Evolutionary conservation across 805 yeast species (phyloP).

Genomic region (Kodamaea laetipori): DNA sequence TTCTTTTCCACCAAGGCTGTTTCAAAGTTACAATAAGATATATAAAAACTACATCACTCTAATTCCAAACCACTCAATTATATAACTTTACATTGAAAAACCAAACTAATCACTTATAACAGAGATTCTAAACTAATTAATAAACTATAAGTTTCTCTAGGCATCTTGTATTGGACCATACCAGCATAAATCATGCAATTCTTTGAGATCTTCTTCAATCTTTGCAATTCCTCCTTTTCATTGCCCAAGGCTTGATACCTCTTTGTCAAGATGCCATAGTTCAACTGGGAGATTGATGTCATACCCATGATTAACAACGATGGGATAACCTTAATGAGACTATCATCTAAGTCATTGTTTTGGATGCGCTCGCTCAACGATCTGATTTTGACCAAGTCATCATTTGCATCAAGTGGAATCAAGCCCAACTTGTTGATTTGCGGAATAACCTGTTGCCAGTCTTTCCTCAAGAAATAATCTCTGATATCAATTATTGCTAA

Average conservation of each 20-base stretch:
- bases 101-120: conserved; percentile 22
- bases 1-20: conserved; percentile 26
- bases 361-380: conserved; percentile 62
- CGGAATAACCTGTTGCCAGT: conserved; percentile 60
- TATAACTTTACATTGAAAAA: background rate
- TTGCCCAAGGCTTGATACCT: conserved; percentile 48
- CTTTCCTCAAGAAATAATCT: conserved; percentile 52
- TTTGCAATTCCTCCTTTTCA: conserved; percentile 51
- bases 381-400: conserved; percentile 60
- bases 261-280: conserved; percentile 46
- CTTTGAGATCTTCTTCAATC: conserved; percentile 63
- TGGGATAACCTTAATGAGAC: conserved; percentile 78
- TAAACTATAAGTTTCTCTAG: conserved; percentile 75
- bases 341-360: conserved; percentile 63
- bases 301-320: conserved; percentile 75
- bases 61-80: too few relatives aligned
- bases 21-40: background rate
- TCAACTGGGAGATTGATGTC: conserved; percentile 68
- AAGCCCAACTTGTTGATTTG: conserved; percentile 61
- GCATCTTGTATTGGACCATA: conserved; percentile 91
- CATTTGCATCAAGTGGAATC: conserved; percentile 56
- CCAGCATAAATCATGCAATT: conserved; percentile 96
- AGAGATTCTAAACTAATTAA: conserved; percentile 63
- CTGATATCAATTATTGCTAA: conserved; percentile 70
- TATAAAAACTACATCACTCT: too few relatives aligned